Percentiles rank a stretch among this genome's conserved stretches.
Conservation (phyloP, 495 filamentous ascomycete species). For the Pyrenula aspistea region DNA sequence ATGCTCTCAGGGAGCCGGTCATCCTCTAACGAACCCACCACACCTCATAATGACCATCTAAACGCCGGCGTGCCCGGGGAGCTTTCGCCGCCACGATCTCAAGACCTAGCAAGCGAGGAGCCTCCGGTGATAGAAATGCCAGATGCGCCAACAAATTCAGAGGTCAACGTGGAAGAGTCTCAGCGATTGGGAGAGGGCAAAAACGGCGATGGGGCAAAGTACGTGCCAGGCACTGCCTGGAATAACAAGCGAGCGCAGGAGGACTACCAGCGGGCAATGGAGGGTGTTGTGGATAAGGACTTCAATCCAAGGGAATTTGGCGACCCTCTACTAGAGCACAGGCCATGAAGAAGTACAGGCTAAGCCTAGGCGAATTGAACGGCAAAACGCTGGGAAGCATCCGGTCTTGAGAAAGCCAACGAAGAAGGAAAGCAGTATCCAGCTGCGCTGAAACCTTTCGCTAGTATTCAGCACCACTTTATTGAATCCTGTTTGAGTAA, state of each 20-base stretch:
- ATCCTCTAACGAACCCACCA: neutral
- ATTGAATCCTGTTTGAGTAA: too few relatives aligned
- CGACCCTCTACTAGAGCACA: slow-evolving; percentile 20
- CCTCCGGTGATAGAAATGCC: neutral
- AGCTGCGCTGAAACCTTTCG: too few relatives aligned
- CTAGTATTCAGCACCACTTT: too few relatives aligned
- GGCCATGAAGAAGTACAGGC: neutral
- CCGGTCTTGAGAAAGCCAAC: too few relatives aligned
- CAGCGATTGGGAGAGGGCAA: neutral
- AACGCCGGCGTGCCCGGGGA: neutral
- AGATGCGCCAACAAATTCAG: neutral
- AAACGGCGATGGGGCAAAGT: neutral
- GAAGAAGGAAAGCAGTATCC: too few relatives aligned
- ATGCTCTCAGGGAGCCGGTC: neutral
- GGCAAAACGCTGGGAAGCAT: too few relatives aligned
- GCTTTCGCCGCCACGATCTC: neutral
- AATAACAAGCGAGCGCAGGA: slow-evolving; percentile 47
- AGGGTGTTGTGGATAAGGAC: slow-evolving; percentile 32
- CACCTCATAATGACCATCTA: neutral
- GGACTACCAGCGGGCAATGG: slow-evolving; percentile 42
- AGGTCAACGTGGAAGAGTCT: neutral
- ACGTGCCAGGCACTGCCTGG: slow-evolving; percentile 37
- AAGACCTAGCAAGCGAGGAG: neutral
- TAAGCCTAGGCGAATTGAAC: too few relatives aligned
- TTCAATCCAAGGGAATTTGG: slow-evolving; percentile 39